phyloP scores from a whole-genome alignment of 2,329 filamentous ascomycete genomes.

The Aspergillus puulaauensis region DNA sequence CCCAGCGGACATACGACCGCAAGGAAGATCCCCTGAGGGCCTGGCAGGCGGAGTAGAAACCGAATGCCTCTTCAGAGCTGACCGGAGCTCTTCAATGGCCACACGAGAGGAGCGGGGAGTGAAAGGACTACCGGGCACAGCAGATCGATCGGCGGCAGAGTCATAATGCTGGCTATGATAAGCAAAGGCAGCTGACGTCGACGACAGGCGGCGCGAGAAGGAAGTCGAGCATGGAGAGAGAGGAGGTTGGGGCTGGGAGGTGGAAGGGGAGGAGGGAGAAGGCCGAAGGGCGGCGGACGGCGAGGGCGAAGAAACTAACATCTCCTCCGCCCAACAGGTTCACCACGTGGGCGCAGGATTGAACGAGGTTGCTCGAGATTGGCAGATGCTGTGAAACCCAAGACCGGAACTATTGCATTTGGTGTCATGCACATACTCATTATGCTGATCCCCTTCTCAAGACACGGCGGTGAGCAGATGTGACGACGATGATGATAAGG shows the following conservation, averaged over 20 bases:
- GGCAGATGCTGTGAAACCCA: slow-evolving; percentile 31
- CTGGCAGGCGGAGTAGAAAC: slow-evolving; percentile 35
- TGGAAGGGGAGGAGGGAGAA: slow-evolving; percentile 26
- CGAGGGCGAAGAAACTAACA: slow-evolving; percentile 45
- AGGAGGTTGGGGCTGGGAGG: slow-evolving; percentile 12
- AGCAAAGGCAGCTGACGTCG: slow-evolving; percentile 11
- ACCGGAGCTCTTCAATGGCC: slow-evolving; percentile 42
- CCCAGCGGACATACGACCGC: slow-evolving; percentile 36
- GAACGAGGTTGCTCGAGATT: slow-evolving; percentile 28
- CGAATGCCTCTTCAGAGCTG: slow-evolving; percentile 39
- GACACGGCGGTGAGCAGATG: neutral
- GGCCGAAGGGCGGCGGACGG: slow-evolving; percentile 39
- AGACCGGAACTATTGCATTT: slow-evolving; percentile 17
- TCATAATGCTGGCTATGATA: slow-evolving; percentile 30
- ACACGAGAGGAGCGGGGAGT: slow-evolving; percentile 36
- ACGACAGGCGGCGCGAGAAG: slow-evolving; percentile 11
- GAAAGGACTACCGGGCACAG: slow-evolving; percentile 23
- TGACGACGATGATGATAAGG: neutral
- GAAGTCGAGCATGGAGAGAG: slow-evolving; percentile 12
- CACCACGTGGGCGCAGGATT: slow-evolving; percentile 41
- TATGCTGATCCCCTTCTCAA: slow-evolving; percentile 13
- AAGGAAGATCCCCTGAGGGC: slow-evolving; percentile 34
- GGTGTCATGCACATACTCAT: slow-evolving; percentile 31
- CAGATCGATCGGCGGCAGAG: slow-evolving; percentile 24
- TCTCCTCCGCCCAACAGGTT: slow-evolving; percentile 32